Evolutionary conservation across 768 basidiomycete species (phyloP), one percentile per base, ranked within the genome.

Genomic region (Pleurotus eryngii): DNA sequence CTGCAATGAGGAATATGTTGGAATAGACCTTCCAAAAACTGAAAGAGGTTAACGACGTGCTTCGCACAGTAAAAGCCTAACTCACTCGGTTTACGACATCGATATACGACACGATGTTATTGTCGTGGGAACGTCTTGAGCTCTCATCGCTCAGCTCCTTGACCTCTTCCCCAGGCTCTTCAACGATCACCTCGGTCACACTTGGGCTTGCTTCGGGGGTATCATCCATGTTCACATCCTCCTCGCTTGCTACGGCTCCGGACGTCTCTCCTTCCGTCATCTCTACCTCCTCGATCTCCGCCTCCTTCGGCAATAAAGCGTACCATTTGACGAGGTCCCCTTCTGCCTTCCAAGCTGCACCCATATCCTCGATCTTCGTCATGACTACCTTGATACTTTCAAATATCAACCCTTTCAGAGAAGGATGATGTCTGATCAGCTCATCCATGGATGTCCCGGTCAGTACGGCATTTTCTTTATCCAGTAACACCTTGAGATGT

Each of bases 11-110:
- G 84, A 1, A 85, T 79, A 67, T 96, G 95, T 64, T 95, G 94
- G 75, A 98, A 95, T 42, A 98, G 80, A 5, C 97, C 95, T 69
- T 95, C 93, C 55, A 95, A 79, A 71, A 97, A 95, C 92, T 95
- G 63, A 9, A 50, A 39, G n/a, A 59, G 35, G 46, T 46, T 50
- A 45, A 56, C 50, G 60, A 20, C 53, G 42, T 43, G 42, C 6
- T 59, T 18, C 35, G 56, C 56, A 1, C 42, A 49, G 20, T 24
- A 12, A 45, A n/a, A 46, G 26, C 50, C 12, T 35, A 35, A 57
- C 83, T 71, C 70, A 92, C 92, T 65, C 90, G 81, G 56, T 89
- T 86, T 55, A 92, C 74, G 42, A 89, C 80, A 67, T 93, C 92
- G 48, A 94, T 85, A 70, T 82, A 92, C 45, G 86, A 83, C 7